Base-by-base conservation (phyloP, 306 rosid genomes). In the Psophocarpus tetragonolobus region DNA sequence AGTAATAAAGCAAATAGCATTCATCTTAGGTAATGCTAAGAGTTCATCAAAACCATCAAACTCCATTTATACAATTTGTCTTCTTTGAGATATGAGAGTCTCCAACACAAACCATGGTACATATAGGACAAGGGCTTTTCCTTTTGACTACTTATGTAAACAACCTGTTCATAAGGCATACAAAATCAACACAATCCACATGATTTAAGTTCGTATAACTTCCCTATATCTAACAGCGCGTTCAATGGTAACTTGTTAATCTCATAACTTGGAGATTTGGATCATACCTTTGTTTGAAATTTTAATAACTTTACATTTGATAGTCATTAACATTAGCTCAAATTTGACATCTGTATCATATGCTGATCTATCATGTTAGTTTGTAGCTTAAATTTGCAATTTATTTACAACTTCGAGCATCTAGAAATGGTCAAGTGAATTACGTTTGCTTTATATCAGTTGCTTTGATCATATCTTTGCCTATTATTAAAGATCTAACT, bases 401-500 rank as follows among this genome's bases (percentile, higher is more conserved):
- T 48, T 7, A 44, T 64, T 30, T 42, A 14, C 62, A 57, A 51
- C 76, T 30, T 72, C 53, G 24, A 27, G 74, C 35, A 32, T 39
- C 65, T 76, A 5, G 23, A 71, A 53, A 48, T 63, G 62, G 17
- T 75, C 48, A 58, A 61, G 9, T 48, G 74, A 57, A 73, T 38
- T 27, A 11, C 36, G 6, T 29, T 69, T 76, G 39, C 71, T 60
- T 45, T 38, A 42, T 64, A 21, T 17, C 56, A 48, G 23, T 73
- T 80, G 45, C 53, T 60, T 53, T 32, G 44, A 71, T 76, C 70
- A 38, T 50, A 48, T 42, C 51, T 72, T 74, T 56, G 11, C 57
- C 54, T 53, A 32, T 53, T 45, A 36, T 74, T 41, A 79, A 27
- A 72, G 41, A 75, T 80, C 81, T 80, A 68, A 69, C 57, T 2